Evolutionary conservation across 2,329 filamentous ascomycete species (phyloP), one percentile per base, ranked within the genome.

Genomic region (Pyrenophora seminiperda): DNA sequence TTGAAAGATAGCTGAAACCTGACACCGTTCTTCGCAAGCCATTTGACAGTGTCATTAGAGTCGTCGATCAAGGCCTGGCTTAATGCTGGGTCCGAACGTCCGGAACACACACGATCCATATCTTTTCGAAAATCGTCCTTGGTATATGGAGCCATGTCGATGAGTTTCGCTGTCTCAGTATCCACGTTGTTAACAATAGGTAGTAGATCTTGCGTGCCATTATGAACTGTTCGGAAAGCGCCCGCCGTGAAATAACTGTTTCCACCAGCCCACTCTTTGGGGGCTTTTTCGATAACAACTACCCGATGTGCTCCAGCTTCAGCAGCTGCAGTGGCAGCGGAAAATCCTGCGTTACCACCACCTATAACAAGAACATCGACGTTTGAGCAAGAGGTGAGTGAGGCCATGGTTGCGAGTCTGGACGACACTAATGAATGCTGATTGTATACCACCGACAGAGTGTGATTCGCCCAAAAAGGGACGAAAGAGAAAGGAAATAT

Each of bases 221-320:
- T 47, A 60, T 86, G 82, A 1, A 74, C 77, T 1, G 79, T 83
- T 5, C 86, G 80, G 63, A 81, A 86, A 2, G 83, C 84, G 1
- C 83, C 85, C 0, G 85, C 85, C 0, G 85, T 87, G 72, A 87
- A 88, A 62, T 81, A 86, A 0, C 78, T 78, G 62, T 88, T 88
- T 1, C 85, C 85, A 10, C 85, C 85, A 0, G 79, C 82, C 80
- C 83, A 86, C 4, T 76, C 68, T 44, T 77, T 62, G 0, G 84
- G 83, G 33, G 79, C 80, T 66, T 83, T 85, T 59, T 88, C 85
- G 45, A 88, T 76, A 11, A 87, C 65, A 0, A 85, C 61, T 3
- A 87, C 78, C 0, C 67, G 59, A 18, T 56, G 50, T 2, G 75
- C 75, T 4, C 79, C 76, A 41, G 73, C 60, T 53, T 84, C 70